Base-by-base conservation (phyloP, 805 yeast species). In the Kluyveromyces lactis region DNA sequence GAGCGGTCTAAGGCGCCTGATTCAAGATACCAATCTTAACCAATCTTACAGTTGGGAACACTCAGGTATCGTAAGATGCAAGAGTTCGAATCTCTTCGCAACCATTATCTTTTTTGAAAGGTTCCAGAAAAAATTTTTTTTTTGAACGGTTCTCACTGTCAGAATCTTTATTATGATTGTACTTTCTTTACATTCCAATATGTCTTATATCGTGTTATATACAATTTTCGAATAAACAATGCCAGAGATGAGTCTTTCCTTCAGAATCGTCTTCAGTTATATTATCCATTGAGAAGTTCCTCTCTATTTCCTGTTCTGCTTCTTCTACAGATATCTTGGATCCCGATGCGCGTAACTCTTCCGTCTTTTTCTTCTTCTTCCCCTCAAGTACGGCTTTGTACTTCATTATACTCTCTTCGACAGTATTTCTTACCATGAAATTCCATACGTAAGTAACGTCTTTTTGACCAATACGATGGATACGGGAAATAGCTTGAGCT, bases 391-490 rank as follows among this genome's bases (percentile, higher is more conserved):
- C 41, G 18, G 57, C 48, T 39, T 60, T 61, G 37, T 60, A 59
- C 27, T 45, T 53, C 26, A 86, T 74, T 33, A 92, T 84, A 33
- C 86, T 81, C 55, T 90, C 95, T 58, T 92, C 98, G 12, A 92
- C 95, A 0, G 95, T 78, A 30, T 81, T 79, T 41, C 73, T 75
- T 41, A 89, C 81, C 18, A 83, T 79, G 64, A 90, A 87, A 75
- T 83, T 81, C 96, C 97, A 92, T 1, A 90, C 95, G 1, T 79
- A 81, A 0, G 98, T 92, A 12, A 75, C 77, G 32, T 71, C 66
- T 2, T 69, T 72, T 59, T 92, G 98, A 0, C 98, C 98, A 54
- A 90, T 89, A 46, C 98, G 67, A 55, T 90, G 95, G 31, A 92
- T 78, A 46, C 98, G 72, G 36, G 94, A 85, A 39, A 89, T 82